A percentile compares a stretch with the other conserved stretches of the same genome.
Conservation (phyloP, 1,284 basidiomycete genomes). For the Rhodotorula sp. region DNA sequence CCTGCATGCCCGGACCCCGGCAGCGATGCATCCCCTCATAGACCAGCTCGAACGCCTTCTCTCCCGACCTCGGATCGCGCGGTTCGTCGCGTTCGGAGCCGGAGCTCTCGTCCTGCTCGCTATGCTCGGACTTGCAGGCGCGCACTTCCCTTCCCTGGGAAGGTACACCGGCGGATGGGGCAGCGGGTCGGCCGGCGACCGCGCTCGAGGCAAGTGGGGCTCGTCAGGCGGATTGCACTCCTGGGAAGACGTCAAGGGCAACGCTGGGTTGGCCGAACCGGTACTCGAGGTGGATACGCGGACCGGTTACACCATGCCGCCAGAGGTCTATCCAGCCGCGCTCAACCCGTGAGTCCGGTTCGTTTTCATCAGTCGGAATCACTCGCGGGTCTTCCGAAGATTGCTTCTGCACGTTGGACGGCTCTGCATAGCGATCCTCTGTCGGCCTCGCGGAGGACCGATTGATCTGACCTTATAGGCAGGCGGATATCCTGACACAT, state of each 20-base stretch:
- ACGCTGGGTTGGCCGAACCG: constrained; percentile 26
- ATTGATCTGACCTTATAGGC: background rate
- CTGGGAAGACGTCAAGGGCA: constrained; percentile 13
- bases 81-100: constrained; percentile 8
- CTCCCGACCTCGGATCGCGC: constrained; percentile 1
- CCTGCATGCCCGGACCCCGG: background rate
- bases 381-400: background rate
- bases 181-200: background rate
- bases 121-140: background rate
- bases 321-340: constrained; percentile 38
- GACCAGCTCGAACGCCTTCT: background rate
- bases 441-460: background rate
- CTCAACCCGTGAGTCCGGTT: constrained; percentile 29
- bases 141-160: too few relatives aligned
- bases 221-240: background rate
- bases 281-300: constrained; percentile 2
- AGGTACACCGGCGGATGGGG: background rate
- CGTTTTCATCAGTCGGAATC: background rate
- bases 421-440: too few relatives aligned
- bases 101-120: background rate
- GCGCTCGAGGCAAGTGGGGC: constrained; percentile 13
- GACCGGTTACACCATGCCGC: constrained; percentile 28
- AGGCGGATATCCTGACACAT: background rate
- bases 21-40: background rate
- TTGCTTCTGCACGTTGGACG: too few relatives aligned